A percentile compares a stretch with the other conserved stretches of the same genome.
Conservation (phyloP, 768 basidiomycete species). For the Russula virescens region DNA sequence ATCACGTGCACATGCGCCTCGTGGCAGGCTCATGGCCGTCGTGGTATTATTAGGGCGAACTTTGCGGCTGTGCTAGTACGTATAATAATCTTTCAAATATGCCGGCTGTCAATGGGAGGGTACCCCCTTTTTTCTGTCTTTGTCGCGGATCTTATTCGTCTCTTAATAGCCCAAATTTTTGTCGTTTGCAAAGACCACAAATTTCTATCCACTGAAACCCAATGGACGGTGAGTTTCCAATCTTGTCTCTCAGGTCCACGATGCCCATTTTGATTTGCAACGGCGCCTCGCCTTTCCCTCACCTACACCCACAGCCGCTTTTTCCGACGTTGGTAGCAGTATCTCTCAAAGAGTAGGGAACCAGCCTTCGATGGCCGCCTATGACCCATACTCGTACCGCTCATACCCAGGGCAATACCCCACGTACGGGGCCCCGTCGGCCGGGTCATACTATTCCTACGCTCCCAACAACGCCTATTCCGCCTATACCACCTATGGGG, state of each 20-base stretch:
- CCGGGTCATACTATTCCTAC: constrained; percentile 5
- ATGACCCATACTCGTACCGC: neutral
- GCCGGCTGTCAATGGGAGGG: neutral
- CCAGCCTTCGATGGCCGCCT: neutral
- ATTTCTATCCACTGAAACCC: neutral
- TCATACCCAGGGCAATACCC: neutral
- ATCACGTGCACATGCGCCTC: too few relatives aligned
- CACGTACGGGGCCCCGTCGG: neutral
- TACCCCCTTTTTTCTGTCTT: neutral
- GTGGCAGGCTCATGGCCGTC: too few relatives aligned
- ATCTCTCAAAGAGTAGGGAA: neutral
- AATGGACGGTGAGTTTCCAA: neutral
- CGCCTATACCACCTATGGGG: neutral
- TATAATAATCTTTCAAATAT: neutral
- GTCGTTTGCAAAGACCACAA: neutral
- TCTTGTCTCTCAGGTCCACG: neutral
- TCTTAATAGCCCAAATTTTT: neutral
- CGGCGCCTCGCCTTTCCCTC: neutral
- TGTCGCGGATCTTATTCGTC: neutral
- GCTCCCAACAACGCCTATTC: neutral
- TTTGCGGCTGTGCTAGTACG: neutral
- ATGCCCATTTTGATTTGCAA: neutral
- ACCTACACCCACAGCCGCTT: neutral
- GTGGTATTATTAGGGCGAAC: neutral
- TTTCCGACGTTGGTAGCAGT: neutral